Evolutionary conservation across 1,284 basidiomycete species (phyloP).

Genomic region (Leccinum griseonigrum): DNA sequence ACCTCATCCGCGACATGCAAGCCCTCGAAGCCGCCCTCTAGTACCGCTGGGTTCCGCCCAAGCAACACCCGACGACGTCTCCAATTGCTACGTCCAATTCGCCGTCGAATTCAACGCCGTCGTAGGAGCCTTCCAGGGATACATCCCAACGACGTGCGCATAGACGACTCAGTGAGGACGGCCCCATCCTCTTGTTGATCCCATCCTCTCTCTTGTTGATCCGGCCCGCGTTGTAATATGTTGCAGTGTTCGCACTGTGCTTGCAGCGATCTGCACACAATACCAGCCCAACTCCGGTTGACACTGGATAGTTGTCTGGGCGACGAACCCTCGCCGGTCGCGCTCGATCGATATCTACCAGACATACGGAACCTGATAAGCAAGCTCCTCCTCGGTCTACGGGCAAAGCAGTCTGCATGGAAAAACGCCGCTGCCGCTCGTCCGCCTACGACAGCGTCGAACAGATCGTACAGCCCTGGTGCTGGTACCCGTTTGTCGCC

Average conservation of each 20-base stretch:
- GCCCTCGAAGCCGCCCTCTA: conserved; percentile 76
- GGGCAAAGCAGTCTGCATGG: conserved; percentile 79
- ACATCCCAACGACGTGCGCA: conserved; percentile 78
- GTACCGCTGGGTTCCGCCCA: conserved; percentile 69
- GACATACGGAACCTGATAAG: conserved; percentile 78
- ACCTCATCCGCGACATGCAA: conserved; percentile 84
- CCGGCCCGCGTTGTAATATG: background rate
- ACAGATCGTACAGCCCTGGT: background rate
- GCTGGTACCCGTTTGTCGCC: background rate
- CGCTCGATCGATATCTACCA: conserved; percentile 77
- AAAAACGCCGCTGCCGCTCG: conserved; percentile 22
- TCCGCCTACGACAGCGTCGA: conserved; percentile 6
- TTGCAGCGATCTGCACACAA: conserved; percentile 69
- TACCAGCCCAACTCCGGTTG: conserved; percentile 77
- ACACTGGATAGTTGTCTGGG: conserved; percentile 85
- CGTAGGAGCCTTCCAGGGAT: conserved; percentile 75
- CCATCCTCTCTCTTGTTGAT: no score
- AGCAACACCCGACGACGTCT: conserved; percentile 78
- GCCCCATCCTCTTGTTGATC: background rate
- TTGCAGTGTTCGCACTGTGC: no score
- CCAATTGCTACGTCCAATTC: conserved; percentile 90
- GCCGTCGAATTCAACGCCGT: conserved; percentile 91
- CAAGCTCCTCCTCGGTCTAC: conserved; percentile 80
- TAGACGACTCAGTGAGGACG: conserved; percentile 20
- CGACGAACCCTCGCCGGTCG: conserved; percentile 76